Conservation (phyloP, 805 yeast genomes). For the Cyberlindnera mycetangii region DNA sequence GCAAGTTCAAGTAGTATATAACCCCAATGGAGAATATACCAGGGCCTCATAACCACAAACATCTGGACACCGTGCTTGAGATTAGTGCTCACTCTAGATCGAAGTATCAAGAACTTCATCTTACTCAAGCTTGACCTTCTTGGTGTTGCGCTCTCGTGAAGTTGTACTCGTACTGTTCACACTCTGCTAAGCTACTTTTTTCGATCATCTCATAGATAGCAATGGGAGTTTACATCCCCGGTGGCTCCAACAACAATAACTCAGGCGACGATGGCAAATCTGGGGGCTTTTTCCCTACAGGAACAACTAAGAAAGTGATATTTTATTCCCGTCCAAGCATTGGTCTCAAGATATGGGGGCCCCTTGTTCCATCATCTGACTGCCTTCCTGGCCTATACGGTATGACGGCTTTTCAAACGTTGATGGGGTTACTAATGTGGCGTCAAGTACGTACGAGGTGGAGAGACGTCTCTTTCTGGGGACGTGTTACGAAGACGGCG, state of each 20-base stretch:
- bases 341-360: slow-evolving; percentile 65
- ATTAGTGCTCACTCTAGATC: no score
- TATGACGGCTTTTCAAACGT: slow-evolving; percentile 50
- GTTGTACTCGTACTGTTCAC: no score
- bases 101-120: no score
- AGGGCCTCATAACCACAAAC: no score
- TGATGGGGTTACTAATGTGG: slow-evolving; percentile 40
- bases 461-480: slow-evolving; percentile 26
- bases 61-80: no score
- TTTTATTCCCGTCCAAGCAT: slow-evolving; percentile 48
- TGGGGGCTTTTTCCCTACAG: slow-evolving; percentile 2
- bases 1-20: no score
- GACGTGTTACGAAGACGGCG: slow-evolving; percentile 30
- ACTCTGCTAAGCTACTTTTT: no score
- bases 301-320: slow-evolving; percentile 5
- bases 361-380: slow-evolving; percentile 71
- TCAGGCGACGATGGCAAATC: neutral
- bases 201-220: no score
- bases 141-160: no score
- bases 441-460: slow-evolving; percentile 25
- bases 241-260: neutral
- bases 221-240: neutral
- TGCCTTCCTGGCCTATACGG: slow-evolving; percentile 51
- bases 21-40: no score
- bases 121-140: no score